These are phyloP conservation scores for Datura wrightii DNA, from an alignment of 257 asterid genomes.

Conservation along the genomic window DNA sequence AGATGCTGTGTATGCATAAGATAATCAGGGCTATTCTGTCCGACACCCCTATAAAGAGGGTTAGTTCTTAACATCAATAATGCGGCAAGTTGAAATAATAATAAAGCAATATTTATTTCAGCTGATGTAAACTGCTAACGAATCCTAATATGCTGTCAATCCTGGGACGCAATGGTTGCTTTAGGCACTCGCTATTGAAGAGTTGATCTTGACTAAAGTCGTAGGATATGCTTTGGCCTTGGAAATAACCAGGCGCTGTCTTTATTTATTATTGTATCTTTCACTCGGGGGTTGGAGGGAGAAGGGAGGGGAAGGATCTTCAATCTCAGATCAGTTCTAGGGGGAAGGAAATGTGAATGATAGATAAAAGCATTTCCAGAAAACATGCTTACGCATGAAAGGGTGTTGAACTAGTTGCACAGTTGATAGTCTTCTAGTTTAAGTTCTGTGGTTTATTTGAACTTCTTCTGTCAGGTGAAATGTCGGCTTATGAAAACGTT, in stretches of 20 bases:
- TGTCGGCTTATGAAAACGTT: conserved; percentile 55
- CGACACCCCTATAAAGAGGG: neutral
- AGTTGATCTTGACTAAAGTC: neutral
- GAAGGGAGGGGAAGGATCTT: neutral
- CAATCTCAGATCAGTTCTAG: neutral
- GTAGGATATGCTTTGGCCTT: neutral
- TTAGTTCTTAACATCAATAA: neutral
- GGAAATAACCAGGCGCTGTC: neutral
- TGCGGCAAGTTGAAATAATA: neutral
- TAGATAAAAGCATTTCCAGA: neutral
- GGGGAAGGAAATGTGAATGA: neutral
- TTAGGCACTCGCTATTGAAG: neutral
- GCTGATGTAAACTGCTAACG: neutral
- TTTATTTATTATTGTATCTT: neutral
- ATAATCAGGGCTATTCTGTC: neutral
- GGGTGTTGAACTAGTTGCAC: neutral
- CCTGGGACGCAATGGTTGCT: neutral
- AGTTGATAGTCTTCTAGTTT: neutral
- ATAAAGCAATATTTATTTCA: neutral
- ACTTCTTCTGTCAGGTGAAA: conserved; percentile 38
- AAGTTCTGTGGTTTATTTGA: neutral
- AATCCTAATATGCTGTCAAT: neutral
- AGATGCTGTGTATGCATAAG: neutral
- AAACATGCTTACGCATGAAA: neutral
- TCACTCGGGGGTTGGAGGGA: neutral